Conservation (phyloP, 352 stramenopile species). For the Pythium rishiriense region DNA sequence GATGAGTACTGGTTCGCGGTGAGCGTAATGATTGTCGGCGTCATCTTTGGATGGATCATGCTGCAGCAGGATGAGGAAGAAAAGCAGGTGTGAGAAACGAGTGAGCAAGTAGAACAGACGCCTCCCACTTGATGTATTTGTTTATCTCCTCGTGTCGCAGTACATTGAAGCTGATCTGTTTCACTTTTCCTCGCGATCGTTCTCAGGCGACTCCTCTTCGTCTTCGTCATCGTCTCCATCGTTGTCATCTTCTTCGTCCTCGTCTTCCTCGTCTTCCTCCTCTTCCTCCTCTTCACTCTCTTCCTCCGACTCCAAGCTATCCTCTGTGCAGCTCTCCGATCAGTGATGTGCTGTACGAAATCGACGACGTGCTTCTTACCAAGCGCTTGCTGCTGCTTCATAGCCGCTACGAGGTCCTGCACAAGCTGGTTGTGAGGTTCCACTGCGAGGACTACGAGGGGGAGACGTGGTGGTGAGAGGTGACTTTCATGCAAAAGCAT, state of each 20-base stretch:
- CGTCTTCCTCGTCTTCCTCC: conserved; percentile 52
- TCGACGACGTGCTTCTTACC: conserved; percentile 14
- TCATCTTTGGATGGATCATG: conserved; percentile 28
- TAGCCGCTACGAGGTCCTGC: conserved; percentile 53
- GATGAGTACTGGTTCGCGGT: conserved; percentile 34
- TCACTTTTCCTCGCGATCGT: conserved; percentile 31
- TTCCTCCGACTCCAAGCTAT: conserved; percentile 41
- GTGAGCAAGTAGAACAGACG: conserved; percentile 5
- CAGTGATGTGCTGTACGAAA: no score
- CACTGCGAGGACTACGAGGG: conserved; percentile 45
- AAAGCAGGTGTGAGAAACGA: conserved; percentile 2
- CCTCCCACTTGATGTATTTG: neutral
- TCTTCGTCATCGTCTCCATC: conserved; percentile 16
- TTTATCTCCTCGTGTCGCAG: neutral
- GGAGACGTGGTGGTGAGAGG: no score
- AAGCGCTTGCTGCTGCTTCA: conserved; percentile 61
- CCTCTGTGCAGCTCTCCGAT: conserved; percentile 27
- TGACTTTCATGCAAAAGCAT: no score
- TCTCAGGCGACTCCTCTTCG: conserved; percentile 24
- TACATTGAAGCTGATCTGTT: neutral
- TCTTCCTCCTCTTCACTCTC: conserved; percentile 66
- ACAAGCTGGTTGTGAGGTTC: conserved; percentile 71
- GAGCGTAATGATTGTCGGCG: conserved; percentile 24
- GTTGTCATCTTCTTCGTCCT: conserved; percentile 29
- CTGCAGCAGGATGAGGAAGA: conserved; percentile 18